A percentile compares a stretch with the other conserved stretches of the same genome.
Evolutionary conservation across 1,284 basidiomycete species (phyloP).

Genomic region (Ustilago tritici): DNA sequence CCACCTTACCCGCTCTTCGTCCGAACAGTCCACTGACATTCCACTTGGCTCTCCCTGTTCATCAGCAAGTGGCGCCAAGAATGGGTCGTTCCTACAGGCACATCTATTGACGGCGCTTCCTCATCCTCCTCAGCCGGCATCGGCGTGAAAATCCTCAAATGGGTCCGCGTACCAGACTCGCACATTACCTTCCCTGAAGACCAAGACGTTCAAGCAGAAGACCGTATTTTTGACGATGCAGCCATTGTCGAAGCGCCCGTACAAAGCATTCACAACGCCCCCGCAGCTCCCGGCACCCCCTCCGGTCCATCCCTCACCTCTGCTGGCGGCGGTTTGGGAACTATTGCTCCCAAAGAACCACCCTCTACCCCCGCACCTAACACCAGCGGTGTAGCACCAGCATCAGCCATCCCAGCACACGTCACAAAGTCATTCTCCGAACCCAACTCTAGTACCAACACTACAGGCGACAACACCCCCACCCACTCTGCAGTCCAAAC

Average conservation of each 20-base stretch:
- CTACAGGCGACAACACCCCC: conserved; percentile 27
- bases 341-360: conserved; percentile 41
- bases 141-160: conserved; percentile 43
- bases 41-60: too few species aligned
- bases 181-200: conserved; percentile 33
- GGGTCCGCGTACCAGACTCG: conserved; percentile 22
- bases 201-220: conserved; percentile 39
- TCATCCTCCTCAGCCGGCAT: conserved; percentile 16
- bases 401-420: conserved; percentile 40
- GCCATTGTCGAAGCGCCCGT: conserved; percentile 47
- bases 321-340: conserved; percentile 35
- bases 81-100: conserved; percentile 26
- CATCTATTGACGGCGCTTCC: conserved; percentile 13
- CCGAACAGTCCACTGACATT: not conserved
- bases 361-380: conserved; percentile 10
- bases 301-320: conserved; percentile 14
- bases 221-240: conserved; percentile 27
- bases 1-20: not conserved
- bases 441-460: conserved; percentile 19
- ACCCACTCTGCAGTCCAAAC: conserved; percentile 24
- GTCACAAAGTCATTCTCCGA: conserved; percentile 23
- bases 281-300: conserved; percentile 17
- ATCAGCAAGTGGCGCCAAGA: conserved; percentile 44
- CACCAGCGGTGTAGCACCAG: conserved; percentile 8
- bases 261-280: conserved; percentile 48